Percentiles rank a stretch among this genome's conserved stretches.
These are phyloP conservation scores for Hericium rajendrae DNA, from an alignment of 768 basidiomycete species.

Conservation along the genomic window DNA sequence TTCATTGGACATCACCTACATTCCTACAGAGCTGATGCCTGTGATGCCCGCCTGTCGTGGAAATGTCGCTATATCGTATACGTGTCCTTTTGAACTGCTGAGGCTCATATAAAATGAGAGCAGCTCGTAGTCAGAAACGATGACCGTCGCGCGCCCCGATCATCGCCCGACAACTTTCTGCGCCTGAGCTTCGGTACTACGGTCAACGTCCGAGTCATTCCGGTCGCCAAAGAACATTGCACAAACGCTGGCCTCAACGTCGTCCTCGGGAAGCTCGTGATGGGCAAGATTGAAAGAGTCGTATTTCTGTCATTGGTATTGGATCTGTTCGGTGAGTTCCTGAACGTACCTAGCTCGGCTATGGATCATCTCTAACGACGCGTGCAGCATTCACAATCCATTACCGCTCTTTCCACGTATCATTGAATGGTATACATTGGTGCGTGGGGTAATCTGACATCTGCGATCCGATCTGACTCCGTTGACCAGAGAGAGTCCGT, in stretches of 20 bases:
- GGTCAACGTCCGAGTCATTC: too few relatives aligned
- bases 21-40: neutral
- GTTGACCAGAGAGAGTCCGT: conserved; percentile 55
- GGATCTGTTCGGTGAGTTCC: conserved; percentile 61
- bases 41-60: neutral
- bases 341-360: neutral
- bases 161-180: too few relatives aligned
- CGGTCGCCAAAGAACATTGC: neutral
- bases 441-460: neutral
- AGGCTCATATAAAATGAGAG: neutral
- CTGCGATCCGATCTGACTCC: neutral
- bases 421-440: conserved; percentile 76
- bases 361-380: neutral
- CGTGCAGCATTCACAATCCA: conserved; percentile 76
- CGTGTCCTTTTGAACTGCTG: neutral
- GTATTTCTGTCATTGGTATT: conserved; percentile 88
- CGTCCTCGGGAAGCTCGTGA: conserved; percentile 17
- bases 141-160: too few relatives aligned
- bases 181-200: too few relatives aligned
- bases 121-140: too few relatives aligned
- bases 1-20: neutral
- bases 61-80: neutral
- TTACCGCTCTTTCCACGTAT: conserved; percentile 98
- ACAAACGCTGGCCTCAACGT: neutral
- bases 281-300: conserved; percentile 65